Evolutionary conservation across 2,329 filamentous ascomycete genomes (phyloP), one percentile per base, ranked within the genome.

Genomic region (Aspergillus pseudoviridinutans): DNA sequence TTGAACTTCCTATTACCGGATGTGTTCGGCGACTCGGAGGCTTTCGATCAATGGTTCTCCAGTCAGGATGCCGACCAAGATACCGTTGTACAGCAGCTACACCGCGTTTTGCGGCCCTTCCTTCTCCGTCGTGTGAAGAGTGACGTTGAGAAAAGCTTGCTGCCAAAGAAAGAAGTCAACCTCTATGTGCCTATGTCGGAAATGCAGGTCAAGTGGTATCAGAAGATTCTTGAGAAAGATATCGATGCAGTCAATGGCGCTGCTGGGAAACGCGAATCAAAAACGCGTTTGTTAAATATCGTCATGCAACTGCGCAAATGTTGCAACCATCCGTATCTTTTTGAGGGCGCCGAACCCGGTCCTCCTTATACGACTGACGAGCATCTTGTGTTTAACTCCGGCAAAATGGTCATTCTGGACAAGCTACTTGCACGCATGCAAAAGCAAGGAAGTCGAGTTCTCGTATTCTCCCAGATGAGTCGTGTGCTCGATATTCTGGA

Each of bases 381-480:
- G 76, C 95, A 99, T 77, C 81, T 99, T 53, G 80, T 99, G 46
- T 89, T 86, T 78, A 99, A 97, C 67, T 87, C 94, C 1, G 94
- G 92, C 24, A 99, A 99, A 79, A 99, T 99, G 94, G 85, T 92
- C 32, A 92, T 99, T 71, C 83, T 99, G 20, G 94, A 99, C 79
- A 96, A 91, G 77, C 84, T 99, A 10, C 81, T 99, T 51, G 87
- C 84, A 68, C 86, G 92, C 50, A 85, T 99, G 79, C 83, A 92
- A 74, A 85, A 84, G 50, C 89, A 96, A 71, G 94, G 92, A 46
- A 97, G 92, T 71, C 86, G 94, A 63, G 92, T 99, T n/a, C 84
- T 99, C 56, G 97, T 99, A 66, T 99, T 99, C 79, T 99, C 94
- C 0, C 94, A 99, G 71, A 99, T 99, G 94, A 97, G 92, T 69